phyloP scores from a whole-genome alignment of 441 rosid genomes.

The Corymbia calophylla region DNA sequence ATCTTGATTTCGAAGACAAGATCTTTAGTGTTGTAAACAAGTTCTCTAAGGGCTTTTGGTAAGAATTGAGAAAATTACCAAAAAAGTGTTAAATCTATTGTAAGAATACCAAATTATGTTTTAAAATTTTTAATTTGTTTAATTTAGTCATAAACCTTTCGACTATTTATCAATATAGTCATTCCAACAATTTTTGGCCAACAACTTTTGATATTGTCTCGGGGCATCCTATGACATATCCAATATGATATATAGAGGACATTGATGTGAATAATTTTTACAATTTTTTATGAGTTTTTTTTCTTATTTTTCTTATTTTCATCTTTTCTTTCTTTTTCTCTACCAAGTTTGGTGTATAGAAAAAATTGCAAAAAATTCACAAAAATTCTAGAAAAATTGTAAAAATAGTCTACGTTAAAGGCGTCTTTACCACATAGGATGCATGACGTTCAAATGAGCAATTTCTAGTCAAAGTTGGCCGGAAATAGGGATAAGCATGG shows the following conservation, averaged over 20 bases:
- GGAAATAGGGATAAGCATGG: too few species aligned
- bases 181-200: not conserved
- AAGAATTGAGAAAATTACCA: not conserved
- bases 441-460: accelerated
- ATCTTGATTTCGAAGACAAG: not conserved
- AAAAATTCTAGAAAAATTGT: not conserved
- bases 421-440: accelerated
- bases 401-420: not conserved
- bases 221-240: too few species aligned
- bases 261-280: too few species aligned
- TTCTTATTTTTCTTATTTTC: too few species aligned
- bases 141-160: too few species aligned
- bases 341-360: too few species aligned
- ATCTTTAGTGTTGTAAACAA: not conserved
- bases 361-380: too few species aligned
- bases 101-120: too few species aligned
- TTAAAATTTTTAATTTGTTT: too few species aligned
- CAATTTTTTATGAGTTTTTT: not conserved
- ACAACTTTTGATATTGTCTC: not conserved
- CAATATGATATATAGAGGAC: too few species aligned
- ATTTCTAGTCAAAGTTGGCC: not conserved
- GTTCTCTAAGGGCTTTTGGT: not conserved
- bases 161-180: not conserved
- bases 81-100: too few species aligned
- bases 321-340: not conserved